Conservation (phyloP, 768 basidiomycete species). For the Dacryopinax spathularia region DNA sequence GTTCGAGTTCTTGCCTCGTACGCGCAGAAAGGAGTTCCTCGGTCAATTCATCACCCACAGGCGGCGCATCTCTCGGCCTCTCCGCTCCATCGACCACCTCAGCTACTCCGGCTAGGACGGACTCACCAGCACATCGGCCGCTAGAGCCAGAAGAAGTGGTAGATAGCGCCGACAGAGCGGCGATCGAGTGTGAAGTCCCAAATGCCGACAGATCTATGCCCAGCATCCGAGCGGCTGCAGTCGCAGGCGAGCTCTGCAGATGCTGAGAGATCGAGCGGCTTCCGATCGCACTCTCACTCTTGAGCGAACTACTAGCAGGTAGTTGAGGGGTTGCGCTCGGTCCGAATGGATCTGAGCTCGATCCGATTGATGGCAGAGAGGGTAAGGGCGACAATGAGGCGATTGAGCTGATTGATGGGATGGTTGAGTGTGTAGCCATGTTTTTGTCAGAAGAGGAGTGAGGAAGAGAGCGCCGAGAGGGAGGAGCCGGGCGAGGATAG, state of each 20-base stretch:
- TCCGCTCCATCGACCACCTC: neutral
- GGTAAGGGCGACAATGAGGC: neutral
- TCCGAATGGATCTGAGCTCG: too few species aligned
- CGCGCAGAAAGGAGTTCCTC: constrained; percentile 28
- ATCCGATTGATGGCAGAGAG: neutral
- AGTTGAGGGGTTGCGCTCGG: neutral
- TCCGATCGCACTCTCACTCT: too few species aligned
- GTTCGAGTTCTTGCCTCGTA: constrained; percentile 59
- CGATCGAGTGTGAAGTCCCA: neutral
- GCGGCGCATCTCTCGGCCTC: too few species aligned
- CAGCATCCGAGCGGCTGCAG: neutral
- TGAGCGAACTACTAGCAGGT: neutral
- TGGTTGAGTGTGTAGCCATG: neutral
- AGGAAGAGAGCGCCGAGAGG: neutral
- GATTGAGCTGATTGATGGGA: neutral
- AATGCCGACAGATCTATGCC: neutral
- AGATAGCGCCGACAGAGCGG: too few species aligned
- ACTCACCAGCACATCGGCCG: too few species aligned
- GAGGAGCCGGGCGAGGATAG: neutral
- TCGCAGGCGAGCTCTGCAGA: neutral
- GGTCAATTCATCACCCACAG: neutral
- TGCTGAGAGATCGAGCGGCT: neutral
- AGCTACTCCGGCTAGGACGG: neutral
- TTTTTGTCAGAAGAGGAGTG: neutral
- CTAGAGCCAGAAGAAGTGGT: too few species aligned